These are phyloP conservation scores for Porphyrellus cyaneotinctus DNA, from an alignment of 768 basidiomycete genomes.

Conservation along the genomic window DNA sequence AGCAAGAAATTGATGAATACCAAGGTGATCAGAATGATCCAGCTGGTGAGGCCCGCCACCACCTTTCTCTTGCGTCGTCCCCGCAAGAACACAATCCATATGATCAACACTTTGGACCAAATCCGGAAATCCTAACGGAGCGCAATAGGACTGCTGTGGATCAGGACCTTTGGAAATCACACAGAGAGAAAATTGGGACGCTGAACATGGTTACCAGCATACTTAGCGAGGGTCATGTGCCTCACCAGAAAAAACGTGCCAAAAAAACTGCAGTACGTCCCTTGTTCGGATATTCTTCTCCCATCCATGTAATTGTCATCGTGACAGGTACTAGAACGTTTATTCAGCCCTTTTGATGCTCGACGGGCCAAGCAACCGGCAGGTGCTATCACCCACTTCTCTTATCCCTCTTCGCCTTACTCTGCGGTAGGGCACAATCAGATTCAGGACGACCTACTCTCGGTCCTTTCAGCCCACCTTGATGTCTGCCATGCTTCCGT, in stretches of 20 bases:
- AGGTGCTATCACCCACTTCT: slow-evolving; percentile 35
- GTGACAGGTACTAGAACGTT: slow-evolving; percentile 51
- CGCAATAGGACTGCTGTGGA: slow-evolving; percentile 50
- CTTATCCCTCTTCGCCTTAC: slow-evolving; percentile 3
- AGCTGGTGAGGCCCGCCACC: slow-evolving; percentile 9
- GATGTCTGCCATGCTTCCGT: slow-evolving; percentile 75
- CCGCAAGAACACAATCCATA: slow-evolving; percentile 43
- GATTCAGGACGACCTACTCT: slow-evolving; percentile 67
- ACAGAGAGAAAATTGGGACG: slow-evolving; percentile 47
- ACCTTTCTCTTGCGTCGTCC: background rate
- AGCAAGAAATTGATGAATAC: slow-evolving; percentile 25
- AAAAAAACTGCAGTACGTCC: slow-evolving; percentile 24
- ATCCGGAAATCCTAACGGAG: slow-evolving; percentile 49
- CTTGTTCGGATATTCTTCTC: background rate
- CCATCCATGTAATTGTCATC: background rate
- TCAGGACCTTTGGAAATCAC: slow-evolving; percentile 51
- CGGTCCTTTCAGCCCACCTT: slow-evolving; percentile 57
- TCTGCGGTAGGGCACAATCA: slow-evolving; percentile 41
- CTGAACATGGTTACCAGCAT: slow-evolving; percentile 47
- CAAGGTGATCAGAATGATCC: slow-evolving; percentile 30
- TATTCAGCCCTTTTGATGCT: slow-evolving; percentile 51
- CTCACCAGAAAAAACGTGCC: slow-evolving; percentile 20
- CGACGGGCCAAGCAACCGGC: slow-evolving; percentile 50
- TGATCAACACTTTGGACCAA: slow-evolving; percentile 70
- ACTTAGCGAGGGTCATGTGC: slow-evolving; percentile 39